Evolutionary conservation across 768 basidiomycete species (phyloP).

Genomic region (Russula emetica): DNA sequence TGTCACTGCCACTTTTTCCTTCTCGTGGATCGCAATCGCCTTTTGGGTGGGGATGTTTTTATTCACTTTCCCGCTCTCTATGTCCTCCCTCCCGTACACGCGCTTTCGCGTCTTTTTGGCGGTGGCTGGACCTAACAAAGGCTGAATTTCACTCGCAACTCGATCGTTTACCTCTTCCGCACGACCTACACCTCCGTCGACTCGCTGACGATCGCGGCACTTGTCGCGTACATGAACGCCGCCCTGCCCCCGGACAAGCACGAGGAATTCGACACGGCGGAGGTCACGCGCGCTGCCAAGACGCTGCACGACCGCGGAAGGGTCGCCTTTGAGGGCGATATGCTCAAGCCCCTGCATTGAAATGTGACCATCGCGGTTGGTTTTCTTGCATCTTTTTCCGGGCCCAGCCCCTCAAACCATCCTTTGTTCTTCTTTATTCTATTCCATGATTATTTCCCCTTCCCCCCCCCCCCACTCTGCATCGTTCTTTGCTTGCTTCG

Average conservation of each 20-base stretch:
- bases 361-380: neutral
- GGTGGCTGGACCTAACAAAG: conserved; percentile 34
- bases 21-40: neutral
- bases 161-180: conserved; percentile 59
- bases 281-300: conserved; percentile 45
- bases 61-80: neutral
- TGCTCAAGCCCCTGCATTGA: conserved; percentile 29
- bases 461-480: neutral
- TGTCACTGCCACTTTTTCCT: neutral
- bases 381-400: neutral
- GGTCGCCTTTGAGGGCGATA: conserved; percentile 35
- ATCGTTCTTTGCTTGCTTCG: neutral
- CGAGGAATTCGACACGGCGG: conserved; percentile 75
- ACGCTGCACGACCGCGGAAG: conserved; percentile 34
- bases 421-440: neutral
- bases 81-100: neutral
- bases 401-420: neutral
- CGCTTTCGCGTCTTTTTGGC: neutral
- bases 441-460: neutral
- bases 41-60: neutral
- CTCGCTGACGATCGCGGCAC: conserved; percentile 63
- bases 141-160: conserved; percentile 55
- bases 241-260: conserved; percentile 75
- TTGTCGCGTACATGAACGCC: conserved; percentile 69
- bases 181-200: conserved; percentile 64